Evolutionary conservation across 1,284 basidiomycete genomes (phyloP).

Genomic region (Tilletia horrida): DNA sequence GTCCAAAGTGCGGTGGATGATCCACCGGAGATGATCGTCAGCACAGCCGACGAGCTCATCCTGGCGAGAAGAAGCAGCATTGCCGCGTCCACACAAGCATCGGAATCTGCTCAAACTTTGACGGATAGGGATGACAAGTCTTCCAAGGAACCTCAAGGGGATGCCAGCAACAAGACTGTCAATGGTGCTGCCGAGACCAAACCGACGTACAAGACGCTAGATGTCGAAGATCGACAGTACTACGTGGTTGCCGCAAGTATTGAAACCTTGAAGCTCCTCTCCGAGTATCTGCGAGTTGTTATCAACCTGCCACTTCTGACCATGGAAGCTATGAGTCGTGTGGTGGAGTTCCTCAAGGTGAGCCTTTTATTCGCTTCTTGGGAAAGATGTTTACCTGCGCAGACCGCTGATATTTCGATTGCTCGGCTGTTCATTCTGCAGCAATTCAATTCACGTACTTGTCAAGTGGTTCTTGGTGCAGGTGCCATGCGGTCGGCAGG

Average conservation of each 20-base stretch:
- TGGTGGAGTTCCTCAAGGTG: slow-evolving; percentile 81
- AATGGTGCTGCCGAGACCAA: background rate
- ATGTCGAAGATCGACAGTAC: slow-evolving; percentile 67
- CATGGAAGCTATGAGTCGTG: slow-evolving; percentile 86
- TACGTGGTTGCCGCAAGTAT: slow-evolving; percentile 64
- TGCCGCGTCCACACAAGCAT: background rate
- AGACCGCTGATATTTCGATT: background rate
- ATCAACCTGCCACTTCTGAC: slow-evolving; percentile 83
- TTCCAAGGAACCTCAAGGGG: background rate
- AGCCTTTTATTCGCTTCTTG: background rate
- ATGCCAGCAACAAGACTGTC: background rate
- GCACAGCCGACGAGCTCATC: slow-evolving; percentile 16
- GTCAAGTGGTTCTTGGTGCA: slow-evolving; percentile 94
- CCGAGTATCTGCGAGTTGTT: slow-evolving; percentile 83
- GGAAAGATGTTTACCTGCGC: background rate
- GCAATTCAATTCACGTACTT: slow-evolving; percentile 90
- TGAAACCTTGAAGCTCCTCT: slow-evolving; percentile 70
- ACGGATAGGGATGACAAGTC: background rate
- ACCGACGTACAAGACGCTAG: slow-evolving; percentile 66
- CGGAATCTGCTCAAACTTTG: background rate
- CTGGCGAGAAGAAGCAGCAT: slow-evolving; percentile 11
- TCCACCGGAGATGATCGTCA: slow-evolving; percentile 61
- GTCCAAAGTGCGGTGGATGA: slow-evolving; percentile 79
- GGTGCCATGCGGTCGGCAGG: slow-evolving; percentile 97
- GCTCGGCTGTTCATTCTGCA: background rate